Base-by-base conservation (phyloP, 2,329 filamentous ascomycete species). In the Fusarium sp. region DNA sequence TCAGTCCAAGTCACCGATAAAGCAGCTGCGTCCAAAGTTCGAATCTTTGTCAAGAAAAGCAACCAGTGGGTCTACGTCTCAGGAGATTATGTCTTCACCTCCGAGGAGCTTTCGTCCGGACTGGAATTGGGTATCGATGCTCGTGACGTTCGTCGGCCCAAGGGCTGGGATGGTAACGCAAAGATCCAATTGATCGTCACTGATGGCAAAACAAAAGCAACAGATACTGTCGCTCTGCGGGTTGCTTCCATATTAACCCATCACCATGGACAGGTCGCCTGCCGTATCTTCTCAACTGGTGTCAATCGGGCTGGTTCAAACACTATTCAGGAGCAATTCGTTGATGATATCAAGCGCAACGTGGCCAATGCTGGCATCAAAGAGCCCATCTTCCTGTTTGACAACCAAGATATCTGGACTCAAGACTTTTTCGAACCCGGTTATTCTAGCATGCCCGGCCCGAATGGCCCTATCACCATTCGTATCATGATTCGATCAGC, bases 361-460 rank as follows among this genome's bases (percentile, higher is more conserved):
- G 41, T 66, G 4, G 60, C 49, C 12, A 23, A 6, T 0, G 42
- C 66, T 3, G 67, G 67, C 7, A 62, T 70, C 12, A 69, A 53
- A 1, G 67, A 70, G 13, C 54, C 66, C 3, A 14, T 70, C 1
- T 70, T 70, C 33, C 15, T 70, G 11, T 70, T 70, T 42, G 35
- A 44, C 3, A 53, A 67, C 7, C 48, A 55, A 9, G 67, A 70
- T 46, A 57, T 70, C 20, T 84, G 81, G 82, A 77, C 78, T 1
- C 82, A 83, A 53, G 81, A 84, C 60, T 78, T 80, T 44, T 67
- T 83, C 26, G 81, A 84, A 67, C 78, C 82, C 0, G 82, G 73
- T 0, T 84, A 81, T 60, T 71, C 76, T 0, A 82, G 78, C 49
- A 83, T 83, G 56, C 82, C 82, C 1, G 81, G 81, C 0, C 79